A percentile compares a stretch with the other conserved stretches of the same genome.
These are phyloP conservation scores for Lentinula guzmanii DNA, from an alignment of 768 basidiomycete genomes.

Conservation along the genomic window DNA sequence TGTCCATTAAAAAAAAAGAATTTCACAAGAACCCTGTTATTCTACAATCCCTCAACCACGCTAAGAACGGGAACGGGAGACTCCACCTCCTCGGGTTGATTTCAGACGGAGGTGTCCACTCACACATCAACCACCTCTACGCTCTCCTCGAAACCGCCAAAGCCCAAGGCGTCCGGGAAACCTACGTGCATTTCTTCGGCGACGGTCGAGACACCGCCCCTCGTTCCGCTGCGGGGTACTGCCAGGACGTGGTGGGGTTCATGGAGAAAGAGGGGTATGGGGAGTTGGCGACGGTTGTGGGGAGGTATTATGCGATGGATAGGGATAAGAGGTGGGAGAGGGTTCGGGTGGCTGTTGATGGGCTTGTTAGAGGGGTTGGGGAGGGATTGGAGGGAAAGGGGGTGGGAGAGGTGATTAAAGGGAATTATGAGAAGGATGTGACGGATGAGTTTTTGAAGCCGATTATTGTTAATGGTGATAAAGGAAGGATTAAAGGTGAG, in stretches of 20 bases:
- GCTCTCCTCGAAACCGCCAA: constrained; percentile 90
- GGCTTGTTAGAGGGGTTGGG: constrained; percentile 68
- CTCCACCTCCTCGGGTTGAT: constrained; percentile 82
- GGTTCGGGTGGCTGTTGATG: constrained; percentile 84
- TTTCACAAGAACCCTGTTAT: constrained; percentile 79
- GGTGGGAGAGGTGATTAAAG: constrained; percentile 52
- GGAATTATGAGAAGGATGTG: constrained; percentile 75
- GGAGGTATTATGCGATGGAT: constrained; percentile 96
- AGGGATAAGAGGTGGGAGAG: constrained; percentile 96
- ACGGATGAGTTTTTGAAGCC: constrained; percentile 97
- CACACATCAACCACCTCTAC: constrained; percentile 86
- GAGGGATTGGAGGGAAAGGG: constrained; percentile 27
- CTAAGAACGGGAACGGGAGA: constrained; percentile 78
- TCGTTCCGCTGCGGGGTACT: constrained; percentile 71
- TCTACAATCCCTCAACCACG: constrained; percentile 65
- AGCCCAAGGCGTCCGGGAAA: constrained; percentile 74
- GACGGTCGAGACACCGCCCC: constrained; percentile 96
- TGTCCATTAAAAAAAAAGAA: constrained; percentile 80
- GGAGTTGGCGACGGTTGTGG: constrained; percentile 78
- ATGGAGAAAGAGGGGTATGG: constrained; percentile 73
- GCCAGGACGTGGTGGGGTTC: constrained; percentile 71
- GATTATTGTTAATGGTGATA: constrained; percentile 77
- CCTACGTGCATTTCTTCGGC: constrained; percentile 91
- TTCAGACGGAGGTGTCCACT: constrained; percentile 97
- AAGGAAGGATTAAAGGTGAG: constrained; percentile 76